Evolutionary conservation across 306 rosid genomes (phyloP).

Genomic region (Vigna reflexopilosa): DNA sequence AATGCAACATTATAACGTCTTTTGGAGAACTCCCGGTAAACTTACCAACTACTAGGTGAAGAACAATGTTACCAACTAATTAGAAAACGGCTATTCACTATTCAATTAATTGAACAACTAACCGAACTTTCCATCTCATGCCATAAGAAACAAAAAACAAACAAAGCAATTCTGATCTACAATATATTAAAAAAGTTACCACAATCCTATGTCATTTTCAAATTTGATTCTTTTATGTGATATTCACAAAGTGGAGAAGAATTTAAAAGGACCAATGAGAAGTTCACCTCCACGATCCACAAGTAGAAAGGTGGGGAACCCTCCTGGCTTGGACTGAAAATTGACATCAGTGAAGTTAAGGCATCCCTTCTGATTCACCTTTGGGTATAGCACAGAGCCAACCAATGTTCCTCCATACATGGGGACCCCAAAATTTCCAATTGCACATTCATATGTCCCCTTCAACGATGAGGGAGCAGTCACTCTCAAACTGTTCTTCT

Average conservation of each 20-base stretch:
- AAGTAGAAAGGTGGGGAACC: slow-evolving; percentile 80
- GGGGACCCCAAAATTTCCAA: slow-evolving; percentile 97
- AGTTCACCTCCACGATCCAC: slow-evolving; percentile 91
- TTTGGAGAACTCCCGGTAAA: slow-evolving; percentile 24
- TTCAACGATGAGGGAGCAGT: slow-evolving; percentile 68
- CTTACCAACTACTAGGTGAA: not conserved
- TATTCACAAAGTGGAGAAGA: slow-evolving; percentile 1
- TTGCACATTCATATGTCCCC: slow-evolving; percentile 83
- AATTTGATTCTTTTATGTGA: not conserved
- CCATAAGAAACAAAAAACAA: slow-evolving; percentile 14
- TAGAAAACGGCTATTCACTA: slow-evolving; percentile 4
- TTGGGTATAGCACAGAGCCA: slow-evolving; percentile 78
- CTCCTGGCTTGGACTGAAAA: slow-evolving; percentile 77
- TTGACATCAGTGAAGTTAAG: slow-evolving; percentile 58
- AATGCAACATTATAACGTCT: slow-evolving; percentile 29
- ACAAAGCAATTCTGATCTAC: slow-evolving; percentile 10
- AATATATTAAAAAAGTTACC: slow-evolving; percentile 33
- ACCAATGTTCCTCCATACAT: slow-evolving; percentile 89
- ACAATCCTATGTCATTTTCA: not conserved
- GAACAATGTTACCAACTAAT: slow-evolving; percentile 15
- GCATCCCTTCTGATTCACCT: slow-evolving; percentile 82
- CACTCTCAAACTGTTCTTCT: slow-evolving; percentile 88
- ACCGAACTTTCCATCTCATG: slow-evolving; percentile 29
- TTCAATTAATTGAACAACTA: not conserved
- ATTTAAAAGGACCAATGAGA: slow-evolving; percentile 3